These are phyloP conservation scores for Tetrahymena elliotti DNA, from an alignment of 73 alveolate species.

Conservation along the genomic window DNA sequence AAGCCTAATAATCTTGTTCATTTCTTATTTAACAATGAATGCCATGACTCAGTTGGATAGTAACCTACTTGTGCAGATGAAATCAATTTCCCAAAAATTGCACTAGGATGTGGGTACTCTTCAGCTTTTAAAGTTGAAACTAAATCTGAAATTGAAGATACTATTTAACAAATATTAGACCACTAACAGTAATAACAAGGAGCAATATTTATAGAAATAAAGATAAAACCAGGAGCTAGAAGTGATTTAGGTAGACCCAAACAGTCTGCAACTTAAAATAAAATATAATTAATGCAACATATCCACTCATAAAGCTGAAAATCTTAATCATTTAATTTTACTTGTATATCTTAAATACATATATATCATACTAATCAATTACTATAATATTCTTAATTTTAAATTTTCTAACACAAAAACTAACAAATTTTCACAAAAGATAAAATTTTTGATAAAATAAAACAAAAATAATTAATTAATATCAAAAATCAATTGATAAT, in stretches of 20 bases:
- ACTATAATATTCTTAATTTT: background rate
- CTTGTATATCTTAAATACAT: background rate
- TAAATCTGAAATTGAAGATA: background rate
- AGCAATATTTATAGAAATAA: constrained; percentile 50
- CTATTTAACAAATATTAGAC: background rate
- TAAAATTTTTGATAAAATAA: no score
- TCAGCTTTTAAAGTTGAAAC: background rate
- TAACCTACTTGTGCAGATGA: background rate
- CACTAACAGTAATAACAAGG: constrained; percentile 25
- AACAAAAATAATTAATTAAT: no score
- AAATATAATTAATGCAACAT: constrained; percentile 47
- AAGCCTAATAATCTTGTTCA: background rate
- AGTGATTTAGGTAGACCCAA: constrained; percentile 69
- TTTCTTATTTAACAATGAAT: background rate
- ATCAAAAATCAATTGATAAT: no score
- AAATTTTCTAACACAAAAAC: no score
- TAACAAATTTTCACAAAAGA: no score
- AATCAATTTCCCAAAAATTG: background rate
- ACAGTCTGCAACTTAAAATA: constrained; percentile 50
- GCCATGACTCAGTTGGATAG: background rate
- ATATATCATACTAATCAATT: background rate
- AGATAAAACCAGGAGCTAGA: constrained; percentile 58
- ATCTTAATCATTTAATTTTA: no score
- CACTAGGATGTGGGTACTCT: background rate
- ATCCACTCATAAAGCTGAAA: constrained; percentile 3